Conservation (phyloP, 176 grass and related monocot species). For the Cenchrus americanus region DNA sequence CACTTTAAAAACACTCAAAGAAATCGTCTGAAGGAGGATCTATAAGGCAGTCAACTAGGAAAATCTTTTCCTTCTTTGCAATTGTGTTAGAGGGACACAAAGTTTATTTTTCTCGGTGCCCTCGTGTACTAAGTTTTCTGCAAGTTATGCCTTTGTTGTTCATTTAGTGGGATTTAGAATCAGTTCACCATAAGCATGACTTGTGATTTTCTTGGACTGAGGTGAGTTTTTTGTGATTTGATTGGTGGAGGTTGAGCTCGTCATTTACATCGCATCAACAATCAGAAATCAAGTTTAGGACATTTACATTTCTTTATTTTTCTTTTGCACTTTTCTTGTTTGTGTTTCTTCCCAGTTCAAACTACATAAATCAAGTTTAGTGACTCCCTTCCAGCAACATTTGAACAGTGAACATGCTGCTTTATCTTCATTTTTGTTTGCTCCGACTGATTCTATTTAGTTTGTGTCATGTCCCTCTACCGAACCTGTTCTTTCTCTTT, state of each 20-base stretch:
- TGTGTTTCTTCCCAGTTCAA: background rate
- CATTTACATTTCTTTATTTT: slow-evolving; percentile 4
- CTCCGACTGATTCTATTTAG: slow-evolving; percentile 26
- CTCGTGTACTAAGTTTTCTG: background rate
- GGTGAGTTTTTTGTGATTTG: background rate
- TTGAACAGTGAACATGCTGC: background rate
- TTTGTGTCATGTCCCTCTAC: background rate
- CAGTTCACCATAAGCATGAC: background rate
- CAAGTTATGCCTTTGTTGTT: background rate
- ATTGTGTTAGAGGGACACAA: background rate
- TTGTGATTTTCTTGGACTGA: background rate
- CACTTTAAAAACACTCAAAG: background rate
- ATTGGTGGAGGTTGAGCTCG: background rate
- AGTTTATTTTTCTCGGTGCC: background rate
- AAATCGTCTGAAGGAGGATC: slow-evolving; percentile 6
- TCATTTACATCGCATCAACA: background rate
- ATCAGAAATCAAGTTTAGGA: background rate
- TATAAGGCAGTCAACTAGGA: background rate
- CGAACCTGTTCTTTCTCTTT: background rate
- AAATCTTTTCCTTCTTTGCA: background rate
- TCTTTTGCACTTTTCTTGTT: background rate
- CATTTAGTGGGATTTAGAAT: background rate
- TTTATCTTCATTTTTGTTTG: background rate
- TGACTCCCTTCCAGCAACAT: background rate
- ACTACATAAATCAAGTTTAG: background rate